Evolutionary conservation across 805 yeast genomes (phyloP).

Genomic region (Barnettozyma sucrosica): DNA sequence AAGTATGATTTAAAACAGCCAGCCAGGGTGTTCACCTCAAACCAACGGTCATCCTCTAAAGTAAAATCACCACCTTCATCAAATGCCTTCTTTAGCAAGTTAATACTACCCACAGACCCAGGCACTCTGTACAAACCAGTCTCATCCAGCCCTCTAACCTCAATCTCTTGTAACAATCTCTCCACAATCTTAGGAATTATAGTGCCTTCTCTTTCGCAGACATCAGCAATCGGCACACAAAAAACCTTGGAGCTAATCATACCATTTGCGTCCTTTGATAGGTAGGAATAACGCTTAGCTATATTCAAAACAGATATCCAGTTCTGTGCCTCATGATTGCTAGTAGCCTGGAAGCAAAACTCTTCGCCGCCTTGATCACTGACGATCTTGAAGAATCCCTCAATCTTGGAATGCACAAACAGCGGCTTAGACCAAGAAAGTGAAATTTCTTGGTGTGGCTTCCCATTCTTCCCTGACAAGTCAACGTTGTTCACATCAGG

Average conservation of each 20-base stretch:
- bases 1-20: constrained; percentile 81
- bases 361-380: constrained; percentile 43
- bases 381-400: constrained; percentile 39
- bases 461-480: constrained; percentile 32
- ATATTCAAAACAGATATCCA: constrained; percentile 54
- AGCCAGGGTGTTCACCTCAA: constrained; percentile 80
- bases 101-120: constrained; percentile 55
- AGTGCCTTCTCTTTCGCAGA: constrained; percentile 67
- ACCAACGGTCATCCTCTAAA: constrained; percentile 52
- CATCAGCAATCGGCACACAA: constrained; percentile 77
- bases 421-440: constrained; percentile 36
- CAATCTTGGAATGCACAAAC: constrained; percentile 32
- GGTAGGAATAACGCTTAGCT: constrained; percentile 37
- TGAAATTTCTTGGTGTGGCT: constrained; percentile 44
- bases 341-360: constrained; percentile 59
- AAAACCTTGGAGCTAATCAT: constrained; percentile 51
- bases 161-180: constrained; percentile 67
- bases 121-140: constrained; percentile 82
- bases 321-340: constrained; percentile 56
- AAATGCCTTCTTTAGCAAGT: constrained; percentile 46
- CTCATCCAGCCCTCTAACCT: constrained; percentile 81
- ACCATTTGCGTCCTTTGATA: constrained; percentile 36
- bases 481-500: constrained; percentile 47
- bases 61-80: constrained; percentile 44
- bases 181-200: constrained; percentile 61